Evolutionary conservation across 768 basidiomycete genomes (phyloP).

Genomic region (Mycena galopus): DNA sequence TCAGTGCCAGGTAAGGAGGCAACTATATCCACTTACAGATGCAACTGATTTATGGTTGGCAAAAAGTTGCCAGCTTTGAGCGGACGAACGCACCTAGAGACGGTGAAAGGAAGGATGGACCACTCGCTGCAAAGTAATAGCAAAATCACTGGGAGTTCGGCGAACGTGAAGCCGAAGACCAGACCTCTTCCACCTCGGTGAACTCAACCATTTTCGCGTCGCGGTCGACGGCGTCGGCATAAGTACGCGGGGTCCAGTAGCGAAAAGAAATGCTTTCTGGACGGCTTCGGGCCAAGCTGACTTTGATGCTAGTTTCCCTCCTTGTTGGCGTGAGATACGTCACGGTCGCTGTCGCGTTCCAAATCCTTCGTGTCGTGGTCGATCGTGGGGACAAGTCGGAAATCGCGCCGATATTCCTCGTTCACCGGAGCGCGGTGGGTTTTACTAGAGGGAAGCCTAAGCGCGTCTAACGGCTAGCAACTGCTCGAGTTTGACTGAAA

Average conservation of each 20-base stretch:
- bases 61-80: background rate
- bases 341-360: conserved; percentile 29
- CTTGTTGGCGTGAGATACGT: conserved; percentile 29
- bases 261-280: conserved; percentile 63
- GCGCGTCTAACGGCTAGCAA: background rate
- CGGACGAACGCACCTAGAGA: conserved; percentile 56
- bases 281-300: conserved; percentile 52
- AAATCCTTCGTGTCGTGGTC: conserved; percentile 20
- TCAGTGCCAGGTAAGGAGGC: conserved; percentile 33
- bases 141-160: background rate
- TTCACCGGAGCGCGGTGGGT: background rate
- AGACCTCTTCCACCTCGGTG: conserved; percentile 64
- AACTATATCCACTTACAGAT: conserved; percentile 55
- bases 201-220: conserved; percentile 65
- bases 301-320: conserved; percentile 60
- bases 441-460: background rate
- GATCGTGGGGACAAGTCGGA: background rate
- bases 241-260: conserved; percentile 58
- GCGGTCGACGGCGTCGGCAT: conserved; percentile 63
- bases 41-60: conserved; percentile 49
- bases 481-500: no score
- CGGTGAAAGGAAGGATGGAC: conserved; percentile 65
- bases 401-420: background rate
- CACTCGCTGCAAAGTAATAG: conserved; percentile 44
- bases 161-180: background rate